Base-by-base conservation (phyloP, 2,329 filamentous ascomycete species). In the Diaporthe sp. region DNA sequence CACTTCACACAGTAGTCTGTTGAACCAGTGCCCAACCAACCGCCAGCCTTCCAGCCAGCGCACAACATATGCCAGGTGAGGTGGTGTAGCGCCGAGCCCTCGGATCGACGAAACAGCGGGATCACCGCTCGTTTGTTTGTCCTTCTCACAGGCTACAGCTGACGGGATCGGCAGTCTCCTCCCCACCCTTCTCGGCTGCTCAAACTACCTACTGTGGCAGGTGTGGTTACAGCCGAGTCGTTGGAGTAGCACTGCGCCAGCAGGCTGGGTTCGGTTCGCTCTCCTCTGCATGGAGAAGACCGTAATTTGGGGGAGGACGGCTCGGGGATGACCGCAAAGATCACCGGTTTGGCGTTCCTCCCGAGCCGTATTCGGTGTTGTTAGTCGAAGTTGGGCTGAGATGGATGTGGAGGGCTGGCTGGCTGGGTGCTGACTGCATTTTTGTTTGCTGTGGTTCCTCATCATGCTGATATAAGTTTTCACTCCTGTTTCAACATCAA, bases 71-170 rank as follows among this genome's bases (percentile, higher is more conserved):
- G 37, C 37, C 37, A 8, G 32, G 32, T 35, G 32, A 35, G n/a
- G n/a, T n/a, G n/a, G n/a, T n/a, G n/a, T n/a, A n/a, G 56, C 58
- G 44, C 56, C 56, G 56, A 30, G 69, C 56, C 25, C 42, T 63
- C 44, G 69, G 69, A 71, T 71, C 69, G 69, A 53, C 69, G 19
- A 63, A 71, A 71, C 44, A 7, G 42, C 32, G 56, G 69, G 32
- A 63, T 71, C 63, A 13, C 22, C 27, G 12, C 15, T 13, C 10
- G 6, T 15, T 15, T 50, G 17, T 61, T 19, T 39, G 30, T 25
- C 19, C 30, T n/a, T n/a, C n/a, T n/a, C n/a, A n/a, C n/a, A n/a
- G n/a, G n/a, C 42, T 22, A 53, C 30, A 63, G 42, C 44, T 61
- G 32, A 50, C 22, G 44, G 39, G 44, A 59, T 39, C 55, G 55